Percentiles rank a stretch among this genome's conserved stretches.
These are phyloP conservation scores for Recurvomyces mirabilis DNA, from an alignment of 495 filamentous ascomycete genomes.

Conservation along the genomic window DNA sequence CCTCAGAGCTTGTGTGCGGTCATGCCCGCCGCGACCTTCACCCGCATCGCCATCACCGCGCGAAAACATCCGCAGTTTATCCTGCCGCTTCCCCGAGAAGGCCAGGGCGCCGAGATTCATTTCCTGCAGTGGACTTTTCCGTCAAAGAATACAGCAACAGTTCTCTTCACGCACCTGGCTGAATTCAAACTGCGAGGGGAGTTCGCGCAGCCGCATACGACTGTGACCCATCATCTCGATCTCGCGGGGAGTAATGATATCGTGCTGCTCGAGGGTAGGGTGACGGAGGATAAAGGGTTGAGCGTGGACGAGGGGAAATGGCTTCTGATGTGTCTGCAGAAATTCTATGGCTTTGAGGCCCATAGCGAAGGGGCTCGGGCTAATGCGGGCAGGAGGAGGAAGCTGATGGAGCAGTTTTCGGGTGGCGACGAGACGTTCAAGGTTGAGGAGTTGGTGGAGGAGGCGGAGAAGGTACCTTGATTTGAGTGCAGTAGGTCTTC, in stretches of 20 bases:
- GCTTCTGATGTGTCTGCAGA: slow-evolving; percentile 88
- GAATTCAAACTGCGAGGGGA: slow-evolving; percentile 88
- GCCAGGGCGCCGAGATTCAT: slow-evolving; percentile 66
- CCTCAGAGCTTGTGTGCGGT: slow-evolving; percentile 66
- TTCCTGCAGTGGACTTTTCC: slow-evolving; percentile 70
- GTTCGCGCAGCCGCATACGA: slow-evolving; percentile 83
- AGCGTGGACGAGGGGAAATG: slow-evolving; percentile 69
- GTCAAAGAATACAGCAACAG: slow-evolving; percentile 56
- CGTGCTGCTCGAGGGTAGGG: slow-evolving; percentile 72
- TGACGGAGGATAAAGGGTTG: slow-evolving; percentile 67
- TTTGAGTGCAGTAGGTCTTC: too few relatives aligned
- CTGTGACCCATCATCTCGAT: slow-evolving; percentile 79
- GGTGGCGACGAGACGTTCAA: slow-evolving; percentile 65
- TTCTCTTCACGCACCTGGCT: slow-evolving; percentile 85
- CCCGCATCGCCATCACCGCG: slow-evolving; percentile 53
- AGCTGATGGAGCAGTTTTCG: slow-evolving; percentile 71
- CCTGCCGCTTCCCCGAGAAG: slow-evolving; percentile 62
- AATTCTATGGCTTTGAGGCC: slow-evolving; percentile 66
- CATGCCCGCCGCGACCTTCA: slow-evolving; percentile 62
- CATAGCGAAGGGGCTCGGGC: slow-evolving; percentile 39
- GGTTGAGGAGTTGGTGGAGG: slow-evolving; percentile 72
- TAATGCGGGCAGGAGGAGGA: slow-evolving; percentile 41
- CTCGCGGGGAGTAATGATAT: slow-evolving; percentile 58
- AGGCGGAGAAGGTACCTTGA: slow-evolving; percentile 60
- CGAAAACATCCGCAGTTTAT: slow-evolving; percentile 75